Evolutionary conservation across 441 rosid species (phyloP).

Genomic region (Croton laevigatus): DNA sequence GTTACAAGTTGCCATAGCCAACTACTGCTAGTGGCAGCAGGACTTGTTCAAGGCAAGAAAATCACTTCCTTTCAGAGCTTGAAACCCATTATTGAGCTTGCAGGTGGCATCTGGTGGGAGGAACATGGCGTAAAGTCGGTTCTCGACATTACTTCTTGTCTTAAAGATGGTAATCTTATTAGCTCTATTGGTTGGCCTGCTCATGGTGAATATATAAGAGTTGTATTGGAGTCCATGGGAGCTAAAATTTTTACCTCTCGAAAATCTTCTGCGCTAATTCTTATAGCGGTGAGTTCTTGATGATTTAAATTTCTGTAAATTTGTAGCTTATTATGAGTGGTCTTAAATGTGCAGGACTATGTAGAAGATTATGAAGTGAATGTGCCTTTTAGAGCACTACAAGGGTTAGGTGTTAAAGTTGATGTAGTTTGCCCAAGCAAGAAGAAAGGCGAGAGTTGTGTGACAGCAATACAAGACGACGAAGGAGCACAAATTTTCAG

Average conservation of each 20-base stretch:
- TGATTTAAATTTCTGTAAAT: too few relatives aligned
- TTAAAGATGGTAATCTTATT: constrained; percentile 41
- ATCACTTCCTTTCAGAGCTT: constrained; percentile 51
- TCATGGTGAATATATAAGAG: constrained; percentile 32
- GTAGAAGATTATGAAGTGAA: constrained; percentile 47
- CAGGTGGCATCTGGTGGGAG: constrained; percentile 55
- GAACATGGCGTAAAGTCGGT: constrained; percentile 40
- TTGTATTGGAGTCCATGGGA: constrained; percentile 39
- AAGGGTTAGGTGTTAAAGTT: constrained; percentile 46
- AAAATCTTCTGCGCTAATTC: constrained; percentile 37
- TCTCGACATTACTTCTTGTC: constrained; percentile 44
- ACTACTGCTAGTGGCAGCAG: constrained; percentile 43
- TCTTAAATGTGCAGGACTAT: constrained; percentile 49
- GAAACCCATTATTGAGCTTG: constrained; percentile 40
- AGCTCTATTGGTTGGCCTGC: constrained; percentile 49
- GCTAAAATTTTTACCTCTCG: constrained; percentile 24
- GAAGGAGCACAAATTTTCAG: constrained; percentile 39
- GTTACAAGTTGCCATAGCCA: constrained; percentile 54
- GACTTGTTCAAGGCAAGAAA: constrained; percentile 38
- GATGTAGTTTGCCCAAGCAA: constrained; percentile 43
- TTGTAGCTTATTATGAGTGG: too few relatives aligned
- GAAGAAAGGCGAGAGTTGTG: constrained; percentile 45
- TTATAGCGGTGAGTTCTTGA: constrained; percentile 53
- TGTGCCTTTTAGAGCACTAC: constrained; percentile 48
- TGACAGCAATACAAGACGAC: constrained; percentile 42